phyloP scores from a whole-genome alignment of 2,329 filamentous ascomycete genomes.

The Pezicula carpinea region DNA sequence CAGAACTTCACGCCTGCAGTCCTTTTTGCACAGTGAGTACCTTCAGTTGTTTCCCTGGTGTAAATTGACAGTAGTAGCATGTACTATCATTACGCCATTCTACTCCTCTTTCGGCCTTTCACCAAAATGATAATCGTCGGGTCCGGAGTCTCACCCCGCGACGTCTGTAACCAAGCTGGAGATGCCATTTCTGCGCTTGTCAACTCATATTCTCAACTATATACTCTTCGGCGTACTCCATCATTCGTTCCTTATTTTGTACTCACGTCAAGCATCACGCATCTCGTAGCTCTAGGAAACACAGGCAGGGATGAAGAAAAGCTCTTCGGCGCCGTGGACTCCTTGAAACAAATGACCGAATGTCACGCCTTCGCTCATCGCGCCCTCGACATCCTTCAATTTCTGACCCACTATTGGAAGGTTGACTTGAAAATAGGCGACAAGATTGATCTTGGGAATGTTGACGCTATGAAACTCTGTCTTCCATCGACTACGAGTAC shows the following conservation, averaged over 20 bases:
- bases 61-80: slow-evolving; percentile 40
- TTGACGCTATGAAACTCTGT: slow-evolving; percentile 32
- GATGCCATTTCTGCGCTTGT: slow-evolving; percentile 30
- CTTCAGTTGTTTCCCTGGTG: background rate
- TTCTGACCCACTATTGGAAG: slow-evolving; percentile 54
- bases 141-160: slow-evolving; percentile 22
- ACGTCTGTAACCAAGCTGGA: slow-evolving; percentile 28
- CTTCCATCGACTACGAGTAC: slow-evolving; percentile 4
- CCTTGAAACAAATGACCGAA: slow-evolving; percentile 56
- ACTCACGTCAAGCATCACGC: slow-evolving; percentile 21
- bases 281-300: slow-evolving; percentile 21
- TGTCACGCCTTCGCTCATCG: slow-evolving; percentile 25
- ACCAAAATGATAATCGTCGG: slow-evolving; percentile 23
- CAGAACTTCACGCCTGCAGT: slow-evolving; percentile 71
- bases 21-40: slow-evolving; percentile 66
- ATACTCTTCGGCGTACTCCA: slow-evolving; percentile 27
- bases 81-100: slow-evolving; percentile 67
- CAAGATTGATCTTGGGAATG: slow-evolving; percentile 27
- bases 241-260: slow-evolving; percentile 29
- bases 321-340: slow-evolving; percentile 50
- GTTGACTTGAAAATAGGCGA: slow-evolving; percentile 44
- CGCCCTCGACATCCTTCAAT: slow-evolving; percentile 43
- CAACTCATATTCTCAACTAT: slow-evolving; percentile 26
- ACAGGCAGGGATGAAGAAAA: slow-evolving; percentile 29
- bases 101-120: slow-evolving; percentile 69